Base-by-base conservation (phyloP, 257 asterid species). In the Striga asiatica region DNA sequence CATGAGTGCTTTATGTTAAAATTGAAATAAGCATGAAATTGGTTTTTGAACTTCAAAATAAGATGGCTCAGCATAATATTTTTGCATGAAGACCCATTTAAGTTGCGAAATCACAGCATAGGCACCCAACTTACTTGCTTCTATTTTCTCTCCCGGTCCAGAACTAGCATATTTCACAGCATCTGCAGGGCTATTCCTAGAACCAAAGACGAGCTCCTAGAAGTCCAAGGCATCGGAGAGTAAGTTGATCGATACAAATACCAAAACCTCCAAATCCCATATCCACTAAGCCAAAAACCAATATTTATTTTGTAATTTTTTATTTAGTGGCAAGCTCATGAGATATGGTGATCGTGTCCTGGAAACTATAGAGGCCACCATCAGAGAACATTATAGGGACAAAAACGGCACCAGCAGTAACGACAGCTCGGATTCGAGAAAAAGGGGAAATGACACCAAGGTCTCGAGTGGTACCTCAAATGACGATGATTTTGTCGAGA, bases 141-240 rank as follows among this genome's bases (percentile, higher is more conserved):
- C 54, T 22, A 5, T 42, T 19, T 50, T 54, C 62, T 63, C 59
- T 50, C 42, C 46, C 23, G 27, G 58, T 54, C 60, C 54, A 91
- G 98, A 56, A 78, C 82, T 56, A 68, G 65, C 53, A 77, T 79
- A 47, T 31, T 91, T 57, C 93, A 74, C 56, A 71, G 43, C 31
- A 80, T 91, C 71, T 71, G 89, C 65, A 73, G 12, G 72, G 80
- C 62, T 69, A 55, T 83, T 47, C 98, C 98, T 17, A 70, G 88
- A 76, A 81, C 14, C 18, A 86, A 61, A 70, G 86, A 76, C 19
- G 96, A 89, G 59, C 96, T 89, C 61, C 72, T 66, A 28, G 96
- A 86, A 69, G 72, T 83, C 72, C 74, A 68, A 12, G 98, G 98
- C 50, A 75, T 89, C 27, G 88, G 96, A 81, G 83, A 81, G 98